Evolutionary conservation across 331 rosid species (phyloP).

Genomic region (Malus hybrid): DNA sequence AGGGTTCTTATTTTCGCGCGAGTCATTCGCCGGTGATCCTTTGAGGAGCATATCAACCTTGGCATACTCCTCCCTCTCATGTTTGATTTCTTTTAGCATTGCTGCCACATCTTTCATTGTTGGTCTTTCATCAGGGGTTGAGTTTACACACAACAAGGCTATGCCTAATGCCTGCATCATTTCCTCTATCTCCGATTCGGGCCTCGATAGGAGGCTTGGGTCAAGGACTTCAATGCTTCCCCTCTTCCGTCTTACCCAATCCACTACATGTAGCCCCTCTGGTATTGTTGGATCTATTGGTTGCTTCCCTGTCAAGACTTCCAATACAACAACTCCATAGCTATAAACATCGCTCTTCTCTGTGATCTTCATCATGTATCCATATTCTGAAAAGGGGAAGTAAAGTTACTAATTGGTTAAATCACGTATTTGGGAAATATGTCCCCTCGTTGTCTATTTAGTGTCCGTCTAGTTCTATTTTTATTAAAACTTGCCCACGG

Average conservation of each 20-base stretch:
- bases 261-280: conserved; percentile 78
- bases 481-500: not conserved
- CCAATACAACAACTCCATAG: conserved; percentile 75
- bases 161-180: conserved; percentile 86
- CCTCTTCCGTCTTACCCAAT: conserved; percentile 79
- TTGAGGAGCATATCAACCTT: conserved; percentile 80
- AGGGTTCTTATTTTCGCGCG: conserved; percentile 18
- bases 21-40: conserved; percentile 45
- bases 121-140: conserved; percentile 83
- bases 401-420: not conserved
- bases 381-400: conserved; percentile 57
- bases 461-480: not conserved
- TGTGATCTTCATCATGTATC: conserved; percentile 92
- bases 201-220: conserved; percentile 49
- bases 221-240: conserved; percentile 67
- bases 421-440: not conserved
- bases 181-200: conserved; percentile 78
- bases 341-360: conserved; percentile 93
- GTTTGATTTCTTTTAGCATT: conserved; percentile 78
- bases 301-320: conserved; percentile 90
- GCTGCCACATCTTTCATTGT: conserved; percentile 90
- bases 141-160: conserved; percentile 78
- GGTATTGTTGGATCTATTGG: conserved; percentile 95
- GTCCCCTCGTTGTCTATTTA: not conserved
- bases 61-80: conserved; percentile 82